A percentile compares a stretch with the other conserved stretches of the same genome.
Conservation (phyloP, 2,329 filamentous ascomycete genomes). For the Calonectria multiphialidica region DNA sequence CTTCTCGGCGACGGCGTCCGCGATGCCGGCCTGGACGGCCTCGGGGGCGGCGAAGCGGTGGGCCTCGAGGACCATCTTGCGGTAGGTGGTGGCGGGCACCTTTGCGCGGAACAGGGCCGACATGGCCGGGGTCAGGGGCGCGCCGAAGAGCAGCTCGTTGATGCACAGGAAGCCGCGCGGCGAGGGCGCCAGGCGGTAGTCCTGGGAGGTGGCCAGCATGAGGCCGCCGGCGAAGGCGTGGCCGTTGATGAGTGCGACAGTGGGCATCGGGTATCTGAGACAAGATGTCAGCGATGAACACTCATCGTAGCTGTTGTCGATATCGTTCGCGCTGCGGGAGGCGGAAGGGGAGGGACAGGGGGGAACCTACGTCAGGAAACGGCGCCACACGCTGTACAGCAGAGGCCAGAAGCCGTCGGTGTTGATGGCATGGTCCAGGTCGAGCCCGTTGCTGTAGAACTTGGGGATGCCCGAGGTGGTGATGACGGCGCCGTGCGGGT, state of each 20-base stretch:
- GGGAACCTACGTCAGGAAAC: slow-evolving; percentile 58
- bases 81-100: slow-evolving; percentile 66
- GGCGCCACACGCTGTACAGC: slow-evolving; percentile 74
- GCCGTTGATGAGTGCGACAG: slow-evolving; percentile 81
- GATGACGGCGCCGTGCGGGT: slow-evolving; percentile 79
- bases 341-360: background rate
- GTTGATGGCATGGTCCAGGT: slow-evolving; percentile 74
- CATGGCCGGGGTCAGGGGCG: slow-evolving; percentile 81
- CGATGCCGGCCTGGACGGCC: slow-evolving; percentile 74
- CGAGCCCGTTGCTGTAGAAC: slow-evolving; percentile 88
- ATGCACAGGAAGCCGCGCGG: slow-evolving; percentile 80
- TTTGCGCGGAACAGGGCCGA: slow-evolving; percentile 80
- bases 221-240: slow-evolving; percentile 87
- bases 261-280: slow-evolving; percentile 79
- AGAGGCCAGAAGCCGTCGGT: slow-evolving; percentile 72
- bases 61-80: slow-evolving; percentile 79
- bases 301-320: no score
- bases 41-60: slow-evolving; percentile 73
- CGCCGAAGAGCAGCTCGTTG: slow-evolving; percentile 86
- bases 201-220: slow-evolving; percentile 85
- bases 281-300: background rate
- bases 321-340: background rate
- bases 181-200: slow-evolving; percentile 84
- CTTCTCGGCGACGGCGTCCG: slow-evolving; percentile 73
- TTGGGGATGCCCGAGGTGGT: slow-evolving; percentile 82